Evolutionary conservation across 140 eudicot genomes (phyloP).

Genomic region (Flaveria floridana): DNA sequence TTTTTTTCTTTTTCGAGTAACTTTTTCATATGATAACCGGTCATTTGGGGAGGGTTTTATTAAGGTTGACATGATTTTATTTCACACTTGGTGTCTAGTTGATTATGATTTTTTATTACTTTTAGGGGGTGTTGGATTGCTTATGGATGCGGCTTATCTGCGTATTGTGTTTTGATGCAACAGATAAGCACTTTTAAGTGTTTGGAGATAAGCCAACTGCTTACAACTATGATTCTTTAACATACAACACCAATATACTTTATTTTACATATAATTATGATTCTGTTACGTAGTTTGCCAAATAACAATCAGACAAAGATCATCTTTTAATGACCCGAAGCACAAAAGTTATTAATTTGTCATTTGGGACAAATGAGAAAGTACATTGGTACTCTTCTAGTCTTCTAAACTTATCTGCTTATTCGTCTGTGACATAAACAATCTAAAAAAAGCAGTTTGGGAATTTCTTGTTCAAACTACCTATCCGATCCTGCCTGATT

Average conservation of each 20-base stretch:
- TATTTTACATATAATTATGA: background rate
- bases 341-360: background rate
- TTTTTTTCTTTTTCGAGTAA: background rate
- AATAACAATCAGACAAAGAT: background rate
- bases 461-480: background rate
- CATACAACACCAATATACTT: background rate
- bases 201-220: background rate
- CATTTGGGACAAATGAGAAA: background rate
- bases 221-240: background rate
- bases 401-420: background rate
- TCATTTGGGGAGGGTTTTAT: background rate
- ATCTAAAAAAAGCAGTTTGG: background rate
- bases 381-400: background rate
- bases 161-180: background rate
- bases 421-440: background rate
- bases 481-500: background rate
- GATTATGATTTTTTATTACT: background rate
- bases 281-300: background rate
- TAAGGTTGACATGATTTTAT: background rate
- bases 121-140: background rate
- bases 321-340: background rate
- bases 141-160: slow-evolving; percentile 6
- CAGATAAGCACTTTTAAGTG: background rate
- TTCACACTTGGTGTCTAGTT: background rate
- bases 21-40: background rate